Evolutionary conservation across 2,329 filamentous ascomycete species (phyloP), one percentile per base, ranked within the genome.

Genomic region (Phialocephala subalpina): DNA sequence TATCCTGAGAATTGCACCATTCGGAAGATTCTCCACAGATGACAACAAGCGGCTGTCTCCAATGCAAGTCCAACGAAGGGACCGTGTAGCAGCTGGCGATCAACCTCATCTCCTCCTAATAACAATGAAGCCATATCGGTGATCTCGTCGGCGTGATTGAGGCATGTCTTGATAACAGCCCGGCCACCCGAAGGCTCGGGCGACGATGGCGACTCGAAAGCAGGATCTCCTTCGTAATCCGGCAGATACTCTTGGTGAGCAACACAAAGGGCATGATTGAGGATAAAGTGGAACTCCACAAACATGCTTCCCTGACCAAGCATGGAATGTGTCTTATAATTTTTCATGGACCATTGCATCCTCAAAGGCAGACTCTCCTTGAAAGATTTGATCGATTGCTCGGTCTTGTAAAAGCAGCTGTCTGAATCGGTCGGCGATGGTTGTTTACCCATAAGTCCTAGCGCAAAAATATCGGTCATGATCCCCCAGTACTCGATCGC

Each of bases 251-350:
- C 45, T 11, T 49, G 45, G 20, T 49, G 45, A 49, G 45, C 45
- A 9, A 49, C 11, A 12, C 45, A 49, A 25, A 49, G 7, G 9
- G 45, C 45, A 14, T 49, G 45, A 8, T 49, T 49, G 11, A 49
- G 45, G 45, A 49, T 49, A 25, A 49, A 49, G 22, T 49, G 45
- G 20, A 49, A 49, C 45, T 49, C 45, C 45, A 49, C 45, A 22
- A 49, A 49, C n/a, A 49, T 49, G 45, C 45, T 49, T 20, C 45
- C 45, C 20, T 49, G 45, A 25, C 45, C 45, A 49, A 49, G 45
- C 45, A 49, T 20, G 14, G n/a, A n/a, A 49, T 49, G 45, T 14
- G 45, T 49, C n/a, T 49, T 49, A n/a, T 49, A 49, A 49, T 49
- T 49, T n/a, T 49, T 49, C n/a, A 49, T 22, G 12, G 45, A 49